Evolutionary conservation across 495 filamentous ascomycete genomes (phyloP), one percentile per base, ranked within the genome.

Genomic region (Copromyces sp.): DNA sequence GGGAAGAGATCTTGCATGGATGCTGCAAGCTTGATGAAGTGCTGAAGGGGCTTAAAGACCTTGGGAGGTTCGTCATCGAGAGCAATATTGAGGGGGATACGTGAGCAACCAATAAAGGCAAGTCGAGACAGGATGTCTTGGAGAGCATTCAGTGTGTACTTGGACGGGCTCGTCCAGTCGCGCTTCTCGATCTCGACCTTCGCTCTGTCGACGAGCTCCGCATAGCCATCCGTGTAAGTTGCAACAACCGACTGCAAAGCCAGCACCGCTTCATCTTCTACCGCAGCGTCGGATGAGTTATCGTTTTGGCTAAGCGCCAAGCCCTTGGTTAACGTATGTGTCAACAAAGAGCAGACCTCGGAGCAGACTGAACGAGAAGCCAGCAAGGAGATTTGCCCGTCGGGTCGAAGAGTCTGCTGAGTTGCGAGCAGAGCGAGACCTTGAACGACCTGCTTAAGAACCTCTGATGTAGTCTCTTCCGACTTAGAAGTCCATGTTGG

Each of bases 231-330:
- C 8, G 79, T 78, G 41, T 83, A 83, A 42, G 74, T 73, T 72
- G 76, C 75, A 38, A 83, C 81, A 32, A 82, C 76, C 17, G 79
- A 77, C 11, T 77, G 80, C n/a, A 85, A 70, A 32, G 81, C 82
- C 17, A 78, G 71, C 45, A 83, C 80, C 2, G 77, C 79, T 61
- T 84, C 81, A 69, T 83, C 81, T 37, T 81, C 79, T 29, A 85
- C 71, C 38, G 76, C 74, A 16, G 70, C 16, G 73, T 80, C 76
- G 8, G 74, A 69, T 3, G 65, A 71, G 44, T 79, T 74, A 41
- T 84, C 83, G 35, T 79, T 80, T 0, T 75, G 74, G 65, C 77
- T 81, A 44, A 81, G 45, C 9, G 68, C 74, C 69, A 81, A 59
- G 0, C 73, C 69, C 39, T 77, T 75, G 9, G 73, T 71, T n/a